phyloP scores from a whole-genome alignment of 2,329 filamentous ascomycete genomes.

The Penicillium capsulatum region DNA sequence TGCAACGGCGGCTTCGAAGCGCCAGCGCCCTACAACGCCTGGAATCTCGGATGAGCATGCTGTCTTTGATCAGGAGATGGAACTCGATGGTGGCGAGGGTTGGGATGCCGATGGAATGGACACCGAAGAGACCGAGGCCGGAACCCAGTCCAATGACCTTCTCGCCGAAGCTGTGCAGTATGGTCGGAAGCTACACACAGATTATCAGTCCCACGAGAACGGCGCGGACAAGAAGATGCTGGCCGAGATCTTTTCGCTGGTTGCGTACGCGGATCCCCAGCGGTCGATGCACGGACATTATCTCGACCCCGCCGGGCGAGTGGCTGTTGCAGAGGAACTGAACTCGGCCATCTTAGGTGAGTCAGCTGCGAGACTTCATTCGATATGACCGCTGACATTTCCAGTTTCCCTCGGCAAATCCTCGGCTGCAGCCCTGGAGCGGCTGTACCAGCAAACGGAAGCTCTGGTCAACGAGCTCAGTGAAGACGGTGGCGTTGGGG shows the following conservation, averaged over 20 bases:
- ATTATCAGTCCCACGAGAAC: conserved; percentile 69
- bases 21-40: conserved; percentile 36
- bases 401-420: conserved; percentile 86
- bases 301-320: conserved; percentile 69
- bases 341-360: conserved; percentile 88
- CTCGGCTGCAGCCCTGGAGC: conserved; percentile 78
- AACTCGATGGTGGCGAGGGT: conserved; percentile 46
- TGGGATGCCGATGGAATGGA: conserved; percentile 52
- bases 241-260: conserved; percentile 78
- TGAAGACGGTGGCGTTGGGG: conserved; percentile 72
- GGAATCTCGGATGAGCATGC: conserved; percentile 42
- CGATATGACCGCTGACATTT: neutral
- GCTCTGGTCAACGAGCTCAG: conserved; percentile 79
- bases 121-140: conserved; percentile 46
- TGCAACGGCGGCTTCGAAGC: conserved; percentile 31
- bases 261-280: conserved; percentile 80
- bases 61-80: conserved; percentile 53
- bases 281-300: conserved; percentile 73
- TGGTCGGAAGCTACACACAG: conserved; percentile 69
- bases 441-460: conserved; percentile 78
- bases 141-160: conserved; percentile 48
- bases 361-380: conserved; percentile 25
- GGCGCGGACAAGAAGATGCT: conserved; percentile 69
- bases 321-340: conserved; percentile 82
- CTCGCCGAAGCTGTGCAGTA: conserved; percentile 70